Conservation (phyloP, 805 yeast genomes). For the Saturnispora besseyi region DNA sequence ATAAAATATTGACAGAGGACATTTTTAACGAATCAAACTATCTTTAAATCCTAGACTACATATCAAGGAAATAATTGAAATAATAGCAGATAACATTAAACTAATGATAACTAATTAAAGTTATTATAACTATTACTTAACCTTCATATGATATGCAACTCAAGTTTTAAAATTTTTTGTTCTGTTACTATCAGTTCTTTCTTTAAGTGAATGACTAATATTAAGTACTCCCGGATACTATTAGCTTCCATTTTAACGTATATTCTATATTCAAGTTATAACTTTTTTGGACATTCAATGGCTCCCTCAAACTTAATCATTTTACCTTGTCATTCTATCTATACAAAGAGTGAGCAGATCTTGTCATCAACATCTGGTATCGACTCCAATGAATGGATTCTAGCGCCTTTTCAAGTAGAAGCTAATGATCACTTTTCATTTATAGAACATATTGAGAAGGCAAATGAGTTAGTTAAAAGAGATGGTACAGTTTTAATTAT, state of each 20-base stretch:
- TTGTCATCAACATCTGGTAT: conserved; percentile 30
- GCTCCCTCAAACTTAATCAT: conserved; percentile 29
- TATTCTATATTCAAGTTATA: neutral
- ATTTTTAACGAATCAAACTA: too few relatives aligned
- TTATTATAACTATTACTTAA: too few relatives aligned
- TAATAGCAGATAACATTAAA: too few relatives aligned
- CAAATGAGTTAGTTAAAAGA: conserved; percentile 31
- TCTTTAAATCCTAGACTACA: too few relatives aligned
- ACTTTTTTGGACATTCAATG: neutral
- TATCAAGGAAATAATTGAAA: too few relatives aligned
- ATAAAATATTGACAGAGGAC: too few relatives aligned
- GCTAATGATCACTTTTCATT: conserved; percentile 63
- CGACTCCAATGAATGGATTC: conserved; percentile 46
- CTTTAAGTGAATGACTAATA: neutral
- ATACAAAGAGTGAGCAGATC: conserved; percentile 5
- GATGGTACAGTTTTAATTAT: conserved; percentile 18
- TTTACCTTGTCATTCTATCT: conserved; percentile 38
- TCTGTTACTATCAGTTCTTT: neutral
- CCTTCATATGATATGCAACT: too few relatives aligned
- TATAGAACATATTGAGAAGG: conserved; percentile 46
- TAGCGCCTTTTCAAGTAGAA: conserved; percentile 60
- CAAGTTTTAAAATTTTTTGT: neutral
- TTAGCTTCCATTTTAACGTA: neutral
- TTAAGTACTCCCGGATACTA: neutral
- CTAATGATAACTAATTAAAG: too few relatives aligned